Percentiles rank a stretch among this genome's conserved stretches.
These are phyloP conservation scores for Didymella sp. DNA, from an alignment of 2,329 filamentous ascomycete genomes.

Conservation along the genomic window DNA sequence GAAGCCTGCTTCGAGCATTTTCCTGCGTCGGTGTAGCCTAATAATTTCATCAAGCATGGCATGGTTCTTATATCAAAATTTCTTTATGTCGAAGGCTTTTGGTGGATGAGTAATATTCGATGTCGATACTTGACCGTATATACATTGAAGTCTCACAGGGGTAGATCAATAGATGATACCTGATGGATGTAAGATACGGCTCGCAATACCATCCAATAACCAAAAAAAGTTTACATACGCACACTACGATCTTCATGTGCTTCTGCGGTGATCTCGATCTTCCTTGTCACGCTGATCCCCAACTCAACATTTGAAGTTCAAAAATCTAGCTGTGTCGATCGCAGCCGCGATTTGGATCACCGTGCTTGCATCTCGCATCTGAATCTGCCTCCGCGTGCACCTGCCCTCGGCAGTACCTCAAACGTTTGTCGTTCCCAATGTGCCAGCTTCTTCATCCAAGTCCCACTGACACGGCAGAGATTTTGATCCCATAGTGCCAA, in stretches of 20 bases:
- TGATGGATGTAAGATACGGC: slow-evolving; percentile 3
- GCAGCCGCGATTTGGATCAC: neutral
- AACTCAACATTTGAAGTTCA: neutral
- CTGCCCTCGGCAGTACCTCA: neutral
- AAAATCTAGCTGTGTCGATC: neutral
- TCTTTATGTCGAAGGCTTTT: slow-evolving; percentile 17
- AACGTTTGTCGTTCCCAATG: slow-evolving; percentile 5
- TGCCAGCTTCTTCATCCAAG: slow-evolving; percentile 1
- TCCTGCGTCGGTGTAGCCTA: slow-evolving; percentile 24
- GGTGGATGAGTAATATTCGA: slow-evolving; percentile 30
- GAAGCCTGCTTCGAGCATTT: slow-evolving; percentile 16
- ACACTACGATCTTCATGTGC: slow-evolving; percentile 1
- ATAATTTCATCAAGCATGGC: slow-evolving; percentile 30
- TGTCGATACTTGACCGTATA: slow-evolving; percentile 33
- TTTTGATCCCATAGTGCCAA: neutral
- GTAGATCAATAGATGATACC: slow-evolving; percentile 1
- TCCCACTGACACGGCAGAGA: slow-evolving; percentile 11
- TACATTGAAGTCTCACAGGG: slow-evolving; percentile 29
- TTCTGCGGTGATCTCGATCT: slow-evolving; percentile 7
- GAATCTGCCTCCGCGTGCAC: neutral
- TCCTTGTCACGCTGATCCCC: neutral
- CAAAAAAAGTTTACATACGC: neutral
- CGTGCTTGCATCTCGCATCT: neutral
- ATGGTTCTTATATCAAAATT: slow-evolving; percentile 21
- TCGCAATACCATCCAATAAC: neutral